These are phyloP conservation scores for Camellia lanceoleosa DNA, from an alignment of 148 eudicot species.

Conservation along the genomic window DNA sequence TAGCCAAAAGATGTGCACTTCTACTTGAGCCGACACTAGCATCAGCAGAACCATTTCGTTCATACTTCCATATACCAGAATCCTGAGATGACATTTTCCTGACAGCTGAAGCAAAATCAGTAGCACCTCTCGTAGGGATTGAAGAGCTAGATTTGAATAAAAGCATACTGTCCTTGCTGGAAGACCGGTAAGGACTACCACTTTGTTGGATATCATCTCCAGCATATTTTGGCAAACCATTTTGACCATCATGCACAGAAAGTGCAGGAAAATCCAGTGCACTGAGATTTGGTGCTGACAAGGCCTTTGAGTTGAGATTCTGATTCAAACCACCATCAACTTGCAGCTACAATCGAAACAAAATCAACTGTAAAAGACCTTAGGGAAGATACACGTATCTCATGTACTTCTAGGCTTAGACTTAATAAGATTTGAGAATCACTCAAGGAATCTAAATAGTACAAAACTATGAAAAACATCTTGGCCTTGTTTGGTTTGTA, in stretches of 20 bases:
- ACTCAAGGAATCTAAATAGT: not conserved
- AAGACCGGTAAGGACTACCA: slow-evolving; percentile 48
- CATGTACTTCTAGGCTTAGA: not conserved
- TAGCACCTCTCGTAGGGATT: slow-evolving; percentile 53
- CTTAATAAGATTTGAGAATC: not conserved
- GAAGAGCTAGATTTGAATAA: slow-evolving; percentile 54
- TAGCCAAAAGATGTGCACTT: slow-evolving; percentile 58
- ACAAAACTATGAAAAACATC: slow-evolving; percentile 5
- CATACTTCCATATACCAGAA: slow-evolving; percentile 67
- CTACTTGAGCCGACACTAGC: slow-evolving; percentile 72
- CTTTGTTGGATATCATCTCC: slow-evolving; percentile 59
- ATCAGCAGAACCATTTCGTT: slow-evolving; percentile 62
- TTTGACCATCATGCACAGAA: slow-evolving; percentile 50
- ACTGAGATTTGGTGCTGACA: slow-evolving; percentile 73
- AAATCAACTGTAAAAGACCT: not conserved
- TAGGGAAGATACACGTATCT: slow-evolving; percentile 2
- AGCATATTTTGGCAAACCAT: slow-evolving; percentile 44
- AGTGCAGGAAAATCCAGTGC: slow-evolving; percentile 82
- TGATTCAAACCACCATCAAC: slow-evolving; percentile 75
- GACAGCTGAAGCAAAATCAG: slow-evolving; percentile 94
- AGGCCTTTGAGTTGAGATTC: slow-evolving; percentile 53
- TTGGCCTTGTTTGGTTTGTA: too few relatives aligned
- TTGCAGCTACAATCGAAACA: slow-evolving; percentile 66
- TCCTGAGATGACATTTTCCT: slow-evolving; percentile 82
- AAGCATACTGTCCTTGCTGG: slow-evolving; percentile 55